Evolutionary conservation across 148 eudicot species (phyloP).

Genomic region (Silene conica): DNA sequence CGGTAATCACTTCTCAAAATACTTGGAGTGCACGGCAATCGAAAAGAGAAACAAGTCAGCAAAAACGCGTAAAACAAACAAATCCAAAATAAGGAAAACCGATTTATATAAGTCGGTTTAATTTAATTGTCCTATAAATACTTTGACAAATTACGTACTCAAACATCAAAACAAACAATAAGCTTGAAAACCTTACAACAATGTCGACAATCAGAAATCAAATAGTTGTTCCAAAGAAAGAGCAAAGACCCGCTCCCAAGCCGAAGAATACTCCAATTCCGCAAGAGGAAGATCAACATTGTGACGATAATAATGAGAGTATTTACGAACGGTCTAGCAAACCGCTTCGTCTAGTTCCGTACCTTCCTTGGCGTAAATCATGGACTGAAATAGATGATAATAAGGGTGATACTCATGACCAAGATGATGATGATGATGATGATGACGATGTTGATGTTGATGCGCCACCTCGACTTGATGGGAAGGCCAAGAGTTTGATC

Average conservation of each 20-base stretch:
- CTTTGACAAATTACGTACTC: too few relatives aligned
- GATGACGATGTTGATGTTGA: background rate
- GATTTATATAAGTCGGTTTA: too few relatives aligned
- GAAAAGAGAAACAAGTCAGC: too few relatives aligned
- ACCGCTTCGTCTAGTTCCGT: background rate
- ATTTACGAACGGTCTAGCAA: too few relatives aligned
- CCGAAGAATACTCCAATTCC: background rate
- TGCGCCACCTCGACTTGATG: background rate
- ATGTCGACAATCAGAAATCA: background rate
- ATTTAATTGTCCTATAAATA: too few relatives aligned
- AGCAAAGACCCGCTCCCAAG: background rate
- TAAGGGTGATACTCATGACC: background rate
- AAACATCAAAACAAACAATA: background rate
- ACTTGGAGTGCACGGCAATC: too few relatives aligned
- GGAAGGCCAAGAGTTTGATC: slow-evolving; percentile 10
- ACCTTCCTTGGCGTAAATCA: background rate
- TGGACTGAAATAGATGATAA: background rate
- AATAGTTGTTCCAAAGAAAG: background rate
- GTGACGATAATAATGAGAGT: too few relatives aligned
- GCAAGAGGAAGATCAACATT: background rate
- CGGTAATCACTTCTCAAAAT: too few relatives aligned
- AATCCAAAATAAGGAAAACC: too few relatives aligned
- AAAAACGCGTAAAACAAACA: too few relatives aligned
- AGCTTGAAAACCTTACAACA: too few relatives aligned
- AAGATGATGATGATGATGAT: background rate